Base-by-base conservation (phyloP, 371 early-diverging fungal genomes). In the Mortierella sp. region DNA sequence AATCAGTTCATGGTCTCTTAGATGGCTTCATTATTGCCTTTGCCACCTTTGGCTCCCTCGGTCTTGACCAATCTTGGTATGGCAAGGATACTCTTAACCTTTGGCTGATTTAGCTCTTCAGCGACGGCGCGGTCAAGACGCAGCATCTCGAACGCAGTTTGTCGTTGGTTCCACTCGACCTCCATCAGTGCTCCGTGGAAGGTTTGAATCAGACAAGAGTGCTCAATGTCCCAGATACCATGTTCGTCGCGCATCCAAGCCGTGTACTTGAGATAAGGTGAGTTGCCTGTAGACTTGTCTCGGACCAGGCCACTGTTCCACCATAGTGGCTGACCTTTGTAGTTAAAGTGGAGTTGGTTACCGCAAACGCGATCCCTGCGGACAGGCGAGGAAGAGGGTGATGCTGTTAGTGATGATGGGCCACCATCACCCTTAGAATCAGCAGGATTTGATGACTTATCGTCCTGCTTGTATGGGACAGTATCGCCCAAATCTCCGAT, bases 261-360 rank as follows among this genome's bases (percentile, higher is more conserved):
- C 0, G 69, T 70, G 58, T 81, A 81, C 47, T 75, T 72, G 37
- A 81, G 68, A 14, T 81, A 81, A 0, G 70, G 76, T 24, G 73
- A 72, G 1, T 45, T 39, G 3, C 12, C 1, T 59, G 70, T 70
- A 55, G 59, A 76, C 67, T 88, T 88, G 67, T 88, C 84, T 54
- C 87, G 74, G 24, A 87, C 69, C 16, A 88, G 49, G 14, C 87
- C 88, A 32, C 86, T 86, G 72, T 88, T 88, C 87, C 87, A 88
- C 88, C 88, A 88, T 55, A 86, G 71, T 5, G 87, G 87, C 26
- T 68, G 71, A 18, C 84, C 84, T 45, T 79, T 73, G 18, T 75
- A 64, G 51, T 78, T 84, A 30, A 88, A 79, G 64, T 87, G 89
- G 40, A 88, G 72, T 39, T 86, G 86, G 60, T 88, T 89, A 26